Evolutionary conservation across 2,329 filamentous ascomycete species (phyloP).

Genomic region (Pseudogymnoascus sp.): DNA sequence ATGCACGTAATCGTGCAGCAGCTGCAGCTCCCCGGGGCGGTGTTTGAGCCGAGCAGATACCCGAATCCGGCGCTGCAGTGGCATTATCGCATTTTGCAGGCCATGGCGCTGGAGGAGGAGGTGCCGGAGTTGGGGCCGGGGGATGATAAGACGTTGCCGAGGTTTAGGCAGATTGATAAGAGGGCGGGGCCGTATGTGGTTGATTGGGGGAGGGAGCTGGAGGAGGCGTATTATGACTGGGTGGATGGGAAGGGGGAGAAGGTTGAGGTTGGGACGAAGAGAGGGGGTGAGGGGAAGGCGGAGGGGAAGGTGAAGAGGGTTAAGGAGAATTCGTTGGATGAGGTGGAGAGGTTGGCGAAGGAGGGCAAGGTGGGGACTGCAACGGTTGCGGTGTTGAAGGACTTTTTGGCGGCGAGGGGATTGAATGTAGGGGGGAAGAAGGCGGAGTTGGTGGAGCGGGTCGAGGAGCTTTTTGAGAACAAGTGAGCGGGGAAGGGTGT

Average conservation of each 20-base stretch:
- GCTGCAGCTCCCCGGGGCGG: slow-evolving; percentile 75
- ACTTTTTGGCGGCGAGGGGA: slow-evolving; percentile 17
- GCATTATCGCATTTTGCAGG: slow-evolving; percentile 93
- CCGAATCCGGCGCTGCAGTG: slow-evolving; percentile 90
- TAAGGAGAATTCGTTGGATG: slow-evolving; percentile 15
- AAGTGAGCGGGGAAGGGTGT: background rate
- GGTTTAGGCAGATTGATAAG: slow-evolving; percentile 82
- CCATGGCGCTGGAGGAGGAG: slow-evolving; percentile 85
- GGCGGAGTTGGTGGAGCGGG: slow-evolving; percentile 16
- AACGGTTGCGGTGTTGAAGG: slow-evolving; percentile 22
- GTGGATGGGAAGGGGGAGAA: slow-evolving; percentile 11
- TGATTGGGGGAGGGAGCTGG: slow-evolving; percentile 65
- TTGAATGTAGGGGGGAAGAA: slow-evolving; percentile 22
- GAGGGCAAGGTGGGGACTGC: slow-evolving; percentile 15
- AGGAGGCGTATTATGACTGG: slow-evolving; percentile 33
- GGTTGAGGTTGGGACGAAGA: slow-evolving; percentile 32
- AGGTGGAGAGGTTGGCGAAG: slow-evolving; percentile 18
- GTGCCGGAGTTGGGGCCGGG: slow-evolving; percentile 59
- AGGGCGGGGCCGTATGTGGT: slow-evolving; percentile 71
- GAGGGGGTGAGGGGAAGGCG: slow-evolving; percentile 39
- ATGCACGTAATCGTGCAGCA: slow-evolving; percentile 78
- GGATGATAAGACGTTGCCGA: slow-evolving; percentile 74
- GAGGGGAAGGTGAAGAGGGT: slow-evolving; percentile 3
- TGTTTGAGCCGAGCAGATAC: slow-evolving; percentile 79
- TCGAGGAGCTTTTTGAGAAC: slow-evolving; percentile 11